Evolutionary conservation across 768 basidiomycete species (phyloP), one percentile per base, ranked within the genome.

Genomic region (Termitomyces sp.): DNA sequence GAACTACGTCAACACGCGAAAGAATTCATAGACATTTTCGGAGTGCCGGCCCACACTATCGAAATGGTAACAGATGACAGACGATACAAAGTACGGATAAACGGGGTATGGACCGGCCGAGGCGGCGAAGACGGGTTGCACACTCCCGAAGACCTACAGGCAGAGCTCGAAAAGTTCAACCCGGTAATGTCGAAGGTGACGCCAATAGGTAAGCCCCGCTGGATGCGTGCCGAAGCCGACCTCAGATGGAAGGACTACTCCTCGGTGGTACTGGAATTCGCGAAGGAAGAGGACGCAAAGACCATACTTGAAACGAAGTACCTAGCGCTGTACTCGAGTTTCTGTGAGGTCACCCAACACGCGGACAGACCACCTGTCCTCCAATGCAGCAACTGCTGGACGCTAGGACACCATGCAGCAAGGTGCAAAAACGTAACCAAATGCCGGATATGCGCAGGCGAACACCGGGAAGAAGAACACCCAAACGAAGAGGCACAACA

Each of bases 51-150:
- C 16, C 49, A 64, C 29, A 44, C 42, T 23, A 38, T 50, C 13
- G 56, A 50, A 3, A 40, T 48, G 5, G 15, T 56, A 22, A 54
- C 56, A 25, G 65, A 61, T 38, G 64, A 66, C 42, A 61, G 56
- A 23, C 57, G 61, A 45, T 66, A 27, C 52, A 66, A 63, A 48
- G 54, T 64, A 1, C 46, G 60, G 23, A 39, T 66, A 0, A 61
- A 63, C 7, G 57, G 58, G 1, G 38, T 52, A 1, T 39, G 42
- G 35, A 56, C 54, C 7, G 38, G 45, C 0, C 9, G 16, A 0
- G 39, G 39, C 1, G 2, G 15, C 0, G 23, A 44, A 3, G 23
- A 38, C 27, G 29, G 13, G 9, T 4, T 41, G 1, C 36, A 50
- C 44, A 45, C 48, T 5, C 48, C 35, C 4, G 16, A 36, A 27